These are phyloP conservation scores for Amanita rubescens DNA, from an alignment of 768 basidiomycete species.

Conservation along the genomic window DNA sequence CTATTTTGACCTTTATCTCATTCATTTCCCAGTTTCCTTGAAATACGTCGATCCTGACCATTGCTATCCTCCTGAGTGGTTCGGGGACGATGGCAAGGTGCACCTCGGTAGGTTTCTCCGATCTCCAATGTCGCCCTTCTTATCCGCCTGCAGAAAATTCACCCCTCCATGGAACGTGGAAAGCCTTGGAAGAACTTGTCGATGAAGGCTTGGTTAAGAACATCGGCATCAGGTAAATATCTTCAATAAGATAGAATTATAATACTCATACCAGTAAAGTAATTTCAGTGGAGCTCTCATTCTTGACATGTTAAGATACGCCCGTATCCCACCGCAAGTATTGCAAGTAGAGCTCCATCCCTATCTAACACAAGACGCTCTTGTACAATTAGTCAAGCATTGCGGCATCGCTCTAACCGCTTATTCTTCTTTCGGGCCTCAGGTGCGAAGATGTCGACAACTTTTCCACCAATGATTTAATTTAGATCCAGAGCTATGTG, in stretches of 20 bases:
- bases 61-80: constrained; percentile 83
- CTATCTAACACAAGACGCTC: constrained; percentile 53
- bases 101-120: constrained; percentile 41
- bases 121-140: background rate
- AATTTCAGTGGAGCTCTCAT: constrained; percentile 70
- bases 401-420: constrained; percentile 59
- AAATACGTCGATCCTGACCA: constrained; percentile 70
- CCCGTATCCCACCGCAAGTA: constrained; percentile 59
- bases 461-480: constrained; percentile 11
- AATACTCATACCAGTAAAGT: constrained; percentile 27
- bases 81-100: constrained; percentile 62
- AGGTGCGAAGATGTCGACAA: constrained; percentile 19
- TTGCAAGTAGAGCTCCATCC: constrained; percentile 73
- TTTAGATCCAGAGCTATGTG: constrained; percentile 37
- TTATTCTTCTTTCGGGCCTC: constrained; percentile 46
- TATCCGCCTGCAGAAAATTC: constrained; percentile 39
- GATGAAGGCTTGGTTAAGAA: constrained; percentile 66
- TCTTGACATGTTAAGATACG: constrained; percentile 73
- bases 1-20: constrained; percentile 73
- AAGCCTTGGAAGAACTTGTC: constrained; percentile 72
- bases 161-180: constrained; percentile 79
- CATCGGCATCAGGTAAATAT: constrained; percentile 62
- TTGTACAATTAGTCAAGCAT: constrained; percentile 46
- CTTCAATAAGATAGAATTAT: background rate
- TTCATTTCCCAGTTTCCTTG: constrained; percentile 84